Evolutionary conservation across 768 basidiomycete genomes (phyloP).

Genomic region (Russula compacta): DNA sequence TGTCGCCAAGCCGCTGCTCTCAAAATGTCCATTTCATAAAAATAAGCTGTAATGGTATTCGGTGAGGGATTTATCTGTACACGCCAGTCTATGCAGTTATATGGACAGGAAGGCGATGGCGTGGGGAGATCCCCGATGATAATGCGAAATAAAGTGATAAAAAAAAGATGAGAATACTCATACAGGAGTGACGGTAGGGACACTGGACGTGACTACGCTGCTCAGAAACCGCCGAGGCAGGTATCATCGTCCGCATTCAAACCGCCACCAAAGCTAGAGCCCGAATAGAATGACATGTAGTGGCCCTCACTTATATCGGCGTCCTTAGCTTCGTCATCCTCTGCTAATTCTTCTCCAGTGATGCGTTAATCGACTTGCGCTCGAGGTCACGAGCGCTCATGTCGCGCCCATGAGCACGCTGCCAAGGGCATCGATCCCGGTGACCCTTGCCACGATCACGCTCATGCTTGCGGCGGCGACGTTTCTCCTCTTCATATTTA

Average conservation of each 20-base stretch:
- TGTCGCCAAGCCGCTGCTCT: background rate
- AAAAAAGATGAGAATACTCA: background rate
- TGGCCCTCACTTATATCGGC: constrained; percentile 7
- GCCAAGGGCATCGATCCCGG: constrained; percentile 13
- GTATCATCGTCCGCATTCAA: constrained; percentile 17
- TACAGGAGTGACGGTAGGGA: background rate
- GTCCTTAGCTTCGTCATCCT: constrained; percentile 16
- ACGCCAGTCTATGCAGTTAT: constrained; percentile 8
- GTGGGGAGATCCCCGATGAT: background rate
- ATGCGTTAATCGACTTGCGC: background rate
- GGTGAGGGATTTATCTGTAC: background rate
- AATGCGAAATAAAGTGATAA: constrained; percentile 11
- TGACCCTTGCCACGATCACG: constrained; percentile 16
- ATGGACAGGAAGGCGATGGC: background rate
- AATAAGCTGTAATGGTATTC: constrained; percentile 14
- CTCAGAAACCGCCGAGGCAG: constrained; percentile 21
- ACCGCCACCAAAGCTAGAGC: constrained; percentile 13
- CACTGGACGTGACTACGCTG: background rate
- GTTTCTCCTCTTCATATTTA: constrained; percentile 20
- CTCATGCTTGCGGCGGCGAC: constrained; percentile 17
- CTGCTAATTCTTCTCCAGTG: constrained; percentile 15
- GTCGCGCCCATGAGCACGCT: background rate
- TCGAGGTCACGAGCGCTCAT: constrained; percentile 8
- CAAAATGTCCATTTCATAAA: constrained; percentile 2
- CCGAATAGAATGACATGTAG: constrained; percentile 15